Percentiles rank a stretch among this genome's conserved stretches.
These are phyloP conservation scores for Clavariopsis aquatica DNA, from an alignment of 495 filamentous ascomycete species.

Conservation along the genomic window DNA sequence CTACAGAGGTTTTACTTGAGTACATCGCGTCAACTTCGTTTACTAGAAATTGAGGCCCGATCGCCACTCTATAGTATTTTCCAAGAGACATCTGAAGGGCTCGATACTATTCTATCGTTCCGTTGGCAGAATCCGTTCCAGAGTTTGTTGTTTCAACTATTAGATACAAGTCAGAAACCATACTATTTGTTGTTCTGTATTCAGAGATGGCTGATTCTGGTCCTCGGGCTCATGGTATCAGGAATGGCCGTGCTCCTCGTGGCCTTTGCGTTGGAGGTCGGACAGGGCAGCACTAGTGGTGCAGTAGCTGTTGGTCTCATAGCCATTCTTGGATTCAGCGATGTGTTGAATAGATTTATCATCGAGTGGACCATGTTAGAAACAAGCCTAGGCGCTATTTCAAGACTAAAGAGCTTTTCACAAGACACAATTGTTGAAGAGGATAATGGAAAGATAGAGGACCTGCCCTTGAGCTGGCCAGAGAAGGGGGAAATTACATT, in stretches of 20 bases:
- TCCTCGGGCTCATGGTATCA: background rate
- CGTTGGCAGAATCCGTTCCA: background rate
- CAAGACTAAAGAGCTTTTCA: background rate
- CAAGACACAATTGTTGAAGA: background rate
- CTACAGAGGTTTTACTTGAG: background rate
- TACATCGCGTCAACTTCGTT: background rate
- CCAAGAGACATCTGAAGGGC: conserved; percentile 1
- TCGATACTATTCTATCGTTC: background rate
- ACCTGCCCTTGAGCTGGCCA: background rate
- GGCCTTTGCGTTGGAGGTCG: background rate
- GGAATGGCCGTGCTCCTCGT: background rate
- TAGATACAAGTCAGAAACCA: background rate
- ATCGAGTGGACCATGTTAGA: background rate
- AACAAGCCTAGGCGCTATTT: background rate
- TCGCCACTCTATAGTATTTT: conserved; percentile 1
- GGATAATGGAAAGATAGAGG: background rate
- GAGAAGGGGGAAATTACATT: background rate
- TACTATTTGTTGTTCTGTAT: background rate
- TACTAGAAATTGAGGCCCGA: background rate
- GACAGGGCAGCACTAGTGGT: background rate
- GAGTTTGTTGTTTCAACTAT: background rate
- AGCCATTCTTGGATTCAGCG: background rate
- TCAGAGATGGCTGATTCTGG: background rate
- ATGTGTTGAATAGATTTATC: background rate
- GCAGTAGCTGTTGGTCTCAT: background rate